These are phyloP conservation scores for Dictyostelium purpureum DNA, from an alignment of 78 protist species.

Conservation along the genomic window DNA sequence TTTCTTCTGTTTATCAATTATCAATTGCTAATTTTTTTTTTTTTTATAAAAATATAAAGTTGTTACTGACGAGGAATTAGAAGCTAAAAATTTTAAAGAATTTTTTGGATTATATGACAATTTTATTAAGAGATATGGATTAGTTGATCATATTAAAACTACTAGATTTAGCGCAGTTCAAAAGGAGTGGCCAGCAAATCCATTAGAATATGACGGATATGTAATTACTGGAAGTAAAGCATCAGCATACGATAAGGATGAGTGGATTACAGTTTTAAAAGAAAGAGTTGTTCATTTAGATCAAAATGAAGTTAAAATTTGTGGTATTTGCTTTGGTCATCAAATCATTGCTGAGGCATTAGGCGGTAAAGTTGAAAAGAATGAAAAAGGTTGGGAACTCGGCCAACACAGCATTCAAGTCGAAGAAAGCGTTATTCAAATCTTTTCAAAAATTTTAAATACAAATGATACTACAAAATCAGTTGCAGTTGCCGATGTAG, in stretches of 20 bases:
- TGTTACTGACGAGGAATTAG: constrained; percentile 32
- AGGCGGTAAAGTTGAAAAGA: constrained; percentile 46
- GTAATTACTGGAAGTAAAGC: constrained; percentile 53
- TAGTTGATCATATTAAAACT: not conserved
- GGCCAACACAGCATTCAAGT: constrained; percentile 2
- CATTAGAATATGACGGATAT: constrained; percentile 43
- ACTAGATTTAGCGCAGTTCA: constrained; percentile 6
- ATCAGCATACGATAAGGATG: constrained; percentile 27
- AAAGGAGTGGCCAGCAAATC: constrained; percentile 26
- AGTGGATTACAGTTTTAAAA: constrained; percentile 46
- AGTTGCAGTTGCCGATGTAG: too few relatives aligned
- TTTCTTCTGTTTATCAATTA: too few relatives aligned
- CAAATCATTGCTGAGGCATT: constrained; percentile 44
- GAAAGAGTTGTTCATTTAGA: constrained; percentile 19
- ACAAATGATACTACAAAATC: not conserved
- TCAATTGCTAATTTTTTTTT: too few relatives aligned
- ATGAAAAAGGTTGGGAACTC: constrained; percentile 59
- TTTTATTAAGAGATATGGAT: constrained; percentile 4
- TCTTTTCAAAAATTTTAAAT: not conserved
- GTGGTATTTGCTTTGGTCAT: constrained; percentile 82
- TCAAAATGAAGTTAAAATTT: constrained; percentile 30
- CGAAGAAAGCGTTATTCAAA: not conserved
- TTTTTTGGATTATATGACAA: constrained; percentile 4
- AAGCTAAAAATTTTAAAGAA: not conserved
- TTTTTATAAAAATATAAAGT: not conserved